phyloP scores from a whole-genome alignment of 1,284 basidiomycete species.

The Trichosporon inkin region DNA sequence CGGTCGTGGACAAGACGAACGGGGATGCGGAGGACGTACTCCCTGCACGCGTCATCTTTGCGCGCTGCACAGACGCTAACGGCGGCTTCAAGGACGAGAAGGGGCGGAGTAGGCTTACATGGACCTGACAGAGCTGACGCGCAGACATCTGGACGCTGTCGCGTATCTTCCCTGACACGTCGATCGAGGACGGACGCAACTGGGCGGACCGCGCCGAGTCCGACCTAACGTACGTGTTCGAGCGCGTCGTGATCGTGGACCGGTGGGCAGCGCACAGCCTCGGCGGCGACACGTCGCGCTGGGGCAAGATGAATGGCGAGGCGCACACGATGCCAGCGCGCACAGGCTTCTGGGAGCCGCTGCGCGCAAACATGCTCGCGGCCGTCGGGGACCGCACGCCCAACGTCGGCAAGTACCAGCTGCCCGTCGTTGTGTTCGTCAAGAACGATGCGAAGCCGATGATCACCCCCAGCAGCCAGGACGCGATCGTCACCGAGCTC shows the following conservation, averaged over 20 bases:
- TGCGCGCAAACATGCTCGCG: conserved; percentile 30
- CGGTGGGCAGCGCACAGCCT: conserved; percentile 42
- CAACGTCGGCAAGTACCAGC: conserved; percentile 17
- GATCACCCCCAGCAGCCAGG: conserved; percentile 26
- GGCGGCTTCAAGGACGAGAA: conserved; percentile 23
- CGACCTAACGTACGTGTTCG: conserved; percentile 38
- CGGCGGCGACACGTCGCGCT: conserved; percentile 29
- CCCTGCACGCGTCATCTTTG: conserved; percentile 37
- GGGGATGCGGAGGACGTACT: conserved; percentile 9
- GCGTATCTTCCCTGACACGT: conserved; percentile 32
- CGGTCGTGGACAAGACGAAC: background rate
- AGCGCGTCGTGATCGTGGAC: conserved; percentile 45
- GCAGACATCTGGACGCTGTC: conserved; percentile 42
- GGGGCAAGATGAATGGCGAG: conserved; percentile 47
- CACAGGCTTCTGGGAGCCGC: conserved; percentile 32
- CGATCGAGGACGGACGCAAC: conserved; percentile 36
- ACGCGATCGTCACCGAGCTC: conserved; percentile 33
- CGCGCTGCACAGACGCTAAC: conserved; percentile 22
- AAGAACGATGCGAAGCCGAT: conserved; percentile 26
- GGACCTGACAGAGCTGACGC: background rate
- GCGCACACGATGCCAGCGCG: conserved; percentile 27
- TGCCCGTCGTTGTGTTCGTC: conserved; percentile 43
- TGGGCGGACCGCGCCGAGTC: conserved; percentile 32
- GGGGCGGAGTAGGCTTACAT: conserved; percentile 30
- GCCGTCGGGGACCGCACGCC: conserved; percentile 24